Percentiles rank a stretch among this genome's conserved stretches.
phyloP scores from a whole-genome alignment of 495 filamentous ascomycete species.

The Penicillium manginii region DNA sequence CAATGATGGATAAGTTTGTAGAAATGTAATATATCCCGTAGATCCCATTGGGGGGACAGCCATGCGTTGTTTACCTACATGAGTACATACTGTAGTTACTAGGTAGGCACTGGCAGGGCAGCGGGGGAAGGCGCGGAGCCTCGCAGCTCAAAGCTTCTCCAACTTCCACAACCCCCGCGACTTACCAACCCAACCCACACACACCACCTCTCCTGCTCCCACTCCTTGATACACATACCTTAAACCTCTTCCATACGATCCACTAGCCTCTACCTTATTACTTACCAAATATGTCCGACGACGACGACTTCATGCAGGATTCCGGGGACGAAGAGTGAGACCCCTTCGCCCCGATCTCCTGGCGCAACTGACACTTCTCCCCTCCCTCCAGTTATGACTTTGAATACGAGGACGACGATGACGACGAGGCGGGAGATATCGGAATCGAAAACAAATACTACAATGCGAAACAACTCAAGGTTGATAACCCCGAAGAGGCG shows the following conservation, averaged over 20 bases:
- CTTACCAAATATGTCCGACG: conserved; percentile 78
- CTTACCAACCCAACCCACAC: neutral
- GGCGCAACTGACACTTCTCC: conserved; percentile 13
- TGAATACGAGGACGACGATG: conserved; percentile 92
- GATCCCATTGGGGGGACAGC: too few species aligned
- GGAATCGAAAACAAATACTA: conserved; percentile 99
- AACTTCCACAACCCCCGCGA: neutral
- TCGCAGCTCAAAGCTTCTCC: conserved; percentile 7
- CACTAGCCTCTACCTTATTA: neutral
- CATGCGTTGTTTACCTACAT: too few species aligned
- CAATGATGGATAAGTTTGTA: neutral
- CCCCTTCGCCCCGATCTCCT: conserved; percentile 13
- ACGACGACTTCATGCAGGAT: conserved; percentile 98
- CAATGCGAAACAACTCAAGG: conserved; percentile 97
- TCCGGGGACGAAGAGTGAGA: conserved; percentile 82
- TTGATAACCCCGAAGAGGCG: conserved; percentile 81
- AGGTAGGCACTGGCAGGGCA: too few species aligned
- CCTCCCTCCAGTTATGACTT: conserved; percentile 91
- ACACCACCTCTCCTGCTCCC: neutral
- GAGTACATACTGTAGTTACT: too few species aligned
- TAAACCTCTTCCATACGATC: neutral
- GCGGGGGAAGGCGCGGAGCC: conserved; percentile 6
- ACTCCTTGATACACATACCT: neutral
- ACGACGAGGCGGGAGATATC: conserved; percentile 84
- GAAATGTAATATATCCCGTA: neutral